Percentiles rank a stretch among this genome's conserved stretches.
Evolutionary conservation across 805 yeast genomes (phyloP).

Genomic region (Clavispora carvajalis): DNA sequence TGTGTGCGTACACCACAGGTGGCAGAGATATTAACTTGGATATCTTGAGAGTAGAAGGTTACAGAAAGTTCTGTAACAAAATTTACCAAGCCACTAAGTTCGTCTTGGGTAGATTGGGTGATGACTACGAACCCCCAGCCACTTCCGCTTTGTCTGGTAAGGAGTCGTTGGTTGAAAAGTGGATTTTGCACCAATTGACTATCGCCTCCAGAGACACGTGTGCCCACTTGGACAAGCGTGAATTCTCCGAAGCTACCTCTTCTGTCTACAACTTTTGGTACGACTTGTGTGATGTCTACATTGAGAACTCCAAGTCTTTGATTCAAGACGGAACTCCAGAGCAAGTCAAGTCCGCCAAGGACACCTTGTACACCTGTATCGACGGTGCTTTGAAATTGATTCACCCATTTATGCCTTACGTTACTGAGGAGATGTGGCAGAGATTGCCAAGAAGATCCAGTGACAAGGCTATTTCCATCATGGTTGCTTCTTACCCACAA

Average conservation of each 20-base stretch:
- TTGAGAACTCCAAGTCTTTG: constrained; percentile 92
- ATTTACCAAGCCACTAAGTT: constrained; percentile 98
- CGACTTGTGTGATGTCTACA: constrained; percentile 94
- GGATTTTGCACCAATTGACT: constrained; percentile 88
- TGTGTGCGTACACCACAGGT: constrained; percentile 98
- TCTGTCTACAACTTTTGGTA: constrained; percentile 93
- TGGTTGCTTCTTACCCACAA: constrained; percentile 74
- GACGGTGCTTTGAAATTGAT: constrained; percentile 88
- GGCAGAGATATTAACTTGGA: constrained; percentile 97
- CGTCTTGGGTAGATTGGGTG: constrained; percentile 88
- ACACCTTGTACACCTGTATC: constrained; percentile 87
- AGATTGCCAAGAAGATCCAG: constrained; percentile 84
- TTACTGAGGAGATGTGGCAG: constrained; percentile 99
- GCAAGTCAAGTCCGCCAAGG: constrained; percentile 86
- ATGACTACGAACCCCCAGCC: constrained; percentile 78
- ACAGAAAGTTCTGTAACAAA: constrained; percentile 99
- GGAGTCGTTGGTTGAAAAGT: constrained; percentile 89
- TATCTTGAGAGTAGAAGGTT: constrained; percentile 94
- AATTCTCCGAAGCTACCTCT: constrained; percentile 82
- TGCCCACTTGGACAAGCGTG: constrained; percentile 71
- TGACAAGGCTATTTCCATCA: constrained; percentile 67
- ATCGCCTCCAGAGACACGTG: constrained; percentile 61
- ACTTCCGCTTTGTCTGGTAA: constrained; percentile 59
- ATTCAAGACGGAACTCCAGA: constrained; percentile 85
- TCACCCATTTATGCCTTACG: constrained; percentile 97